Conservation (phyloP, 2,329 filamentous ascomycete species). For the Claviceps quebecensis region DNA sequence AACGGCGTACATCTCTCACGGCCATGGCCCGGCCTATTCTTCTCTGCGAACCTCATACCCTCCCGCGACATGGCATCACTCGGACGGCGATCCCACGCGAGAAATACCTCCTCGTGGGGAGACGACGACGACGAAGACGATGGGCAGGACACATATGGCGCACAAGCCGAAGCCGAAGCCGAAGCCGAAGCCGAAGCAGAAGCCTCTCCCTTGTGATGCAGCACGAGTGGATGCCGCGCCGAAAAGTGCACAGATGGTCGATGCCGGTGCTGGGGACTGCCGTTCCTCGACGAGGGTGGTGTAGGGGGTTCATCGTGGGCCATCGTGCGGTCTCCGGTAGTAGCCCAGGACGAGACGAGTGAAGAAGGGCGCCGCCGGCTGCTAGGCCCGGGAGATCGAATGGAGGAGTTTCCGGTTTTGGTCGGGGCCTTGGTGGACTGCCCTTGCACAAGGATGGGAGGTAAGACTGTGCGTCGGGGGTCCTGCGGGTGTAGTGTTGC, state of each 20-base stretch:
- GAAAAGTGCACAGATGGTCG: constrained; percentile 20
- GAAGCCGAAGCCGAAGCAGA: neutral
- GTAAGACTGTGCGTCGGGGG: neutral
- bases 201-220: constrained; percentile 10
- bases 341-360: too few species aligned
- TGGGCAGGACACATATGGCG: neutral
- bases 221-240: constrained; percentile 13
- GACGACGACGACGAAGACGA: neutral
- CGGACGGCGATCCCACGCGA: neutral
- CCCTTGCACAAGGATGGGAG: neutral
- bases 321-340: too few species aligned
- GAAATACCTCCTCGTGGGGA: neutral
- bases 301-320: neutral
- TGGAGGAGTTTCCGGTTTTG: neutral
- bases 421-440: constrained; percentile 5
- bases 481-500: neutral
- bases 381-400: too few species aligned
- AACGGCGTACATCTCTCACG: neutral
- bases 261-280: constrained; percentile 7
- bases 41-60: neutral
- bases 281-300: constrained; percentile 3
- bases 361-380: too few species aligned
- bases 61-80: neutral
- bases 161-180: neutral
- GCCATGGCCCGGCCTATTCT: too few species aligned